These are phyloP conservation scores for Blastobotrys aristatus DNA, from an alignment of 1,139 yeast species.

Conservation along the genomic window DNA sequence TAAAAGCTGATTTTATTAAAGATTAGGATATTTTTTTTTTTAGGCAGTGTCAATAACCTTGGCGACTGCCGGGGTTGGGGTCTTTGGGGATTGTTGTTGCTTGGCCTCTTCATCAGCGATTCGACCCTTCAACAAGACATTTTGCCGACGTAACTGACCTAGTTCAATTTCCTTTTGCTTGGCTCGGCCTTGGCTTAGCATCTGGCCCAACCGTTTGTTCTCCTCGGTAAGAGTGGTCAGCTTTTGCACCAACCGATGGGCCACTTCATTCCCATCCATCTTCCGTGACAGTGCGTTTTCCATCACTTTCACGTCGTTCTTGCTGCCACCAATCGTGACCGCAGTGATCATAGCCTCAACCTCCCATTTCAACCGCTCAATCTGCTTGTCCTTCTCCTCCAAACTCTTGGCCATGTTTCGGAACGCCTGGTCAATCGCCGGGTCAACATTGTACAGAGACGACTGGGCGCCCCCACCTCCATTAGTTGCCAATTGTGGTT, in stretches of 20 bases:
- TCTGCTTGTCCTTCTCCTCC: constrained; percentile 48
- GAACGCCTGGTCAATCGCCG: constrained; percentile 33
- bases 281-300: constrained; percentile 16
- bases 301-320: constrained; percentile 11
- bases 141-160: constrained; percentile 53
- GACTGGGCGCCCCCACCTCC: background rate
- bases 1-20: background rate
- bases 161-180: constrained; percentile 67
- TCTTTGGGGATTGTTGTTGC: background rate
- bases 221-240: constrained; percentile 60
- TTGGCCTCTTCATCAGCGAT: constrained; percentile 6
- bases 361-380: constrained; percentile 54
- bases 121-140: constrained; percentile 24
- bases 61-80: background rate
- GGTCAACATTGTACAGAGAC: constrained; percentile 18
- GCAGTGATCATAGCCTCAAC: constrained; percentile 63
- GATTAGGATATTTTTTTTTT: background rate
- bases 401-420: constrained; percentile 48
- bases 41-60: too few species aligned
- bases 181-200: constrained; percentile 67
- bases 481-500: background rate
- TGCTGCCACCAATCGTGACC: constrained; percentile 13
- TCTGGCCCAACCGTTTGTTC: constrained; percentile 62
- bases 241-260: constrained; percentile 68
- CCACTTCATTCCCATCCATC: constrained; percentile 63